A percentile compares a stretch with the other conserved stretches of the same genome.
phyloP scores from a whole-genome alignment of 768 basidiomycete genomes.

The Harrya chromipes region DNA sequence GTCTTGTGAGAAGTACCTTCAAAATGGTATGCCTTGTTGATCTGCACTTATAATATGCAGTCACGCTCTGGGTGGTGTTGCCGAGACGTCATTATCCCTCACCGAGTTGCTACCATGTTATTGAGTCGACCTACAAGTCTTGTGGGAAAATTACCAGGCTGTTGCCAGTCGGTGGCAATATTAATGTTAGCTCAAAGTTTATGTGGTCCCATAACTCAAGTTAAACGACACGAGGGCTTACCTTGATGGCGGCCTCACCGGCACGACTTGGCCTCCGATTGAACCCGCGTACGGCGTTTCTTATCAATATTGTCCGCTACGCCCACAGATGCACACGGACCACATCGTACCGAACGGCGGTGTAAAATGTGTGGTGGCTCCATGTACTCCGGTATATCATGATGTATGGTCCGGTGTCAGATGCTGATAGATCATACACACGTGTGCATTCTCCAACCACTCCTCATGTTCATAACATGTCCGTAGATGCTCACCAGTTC shows the following conservation, averaged over 20 bases:
- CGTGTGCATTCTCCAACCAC: constrained; percentile 19
- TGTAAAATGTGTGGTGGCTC: not conserved
- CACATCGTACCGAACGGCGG: not conserved
- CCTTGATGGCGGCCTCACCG: not conserved
- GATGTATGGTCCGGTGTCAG: constrained; percentile 4
- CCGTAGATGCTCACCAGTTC: constrained; percentile 10
- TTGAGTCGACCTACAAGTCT: not conserved
- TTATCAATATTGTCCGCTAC: constrained; percentile 1
- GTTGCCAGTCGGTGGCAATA: not conserved
- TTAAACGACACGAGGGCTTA: not conserved
- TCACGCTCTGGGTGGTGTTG: constrained; percentile 7
- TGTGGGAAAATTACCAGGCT: not conserved
- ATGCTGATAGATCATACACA: constrained; percentile 6
- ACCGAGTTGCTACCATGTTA: not conserved
- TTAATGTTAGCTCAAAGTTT: constrained; percentile 11
- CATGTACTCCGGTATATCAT: not conserved
- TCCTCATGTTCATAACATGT: constrained; percentile 16
- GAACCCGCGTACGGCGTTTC: not conserved
- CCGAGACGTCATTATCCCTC: not conserved
- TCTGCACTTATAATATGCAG: constrained; percentile 4
- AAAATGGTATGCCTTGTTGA: constrained; percentile 24
- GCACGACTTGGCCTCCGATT: constrained; percentile 1
- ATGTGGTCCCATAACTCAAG: not conserved
- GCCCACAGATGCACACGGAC: not conserved
- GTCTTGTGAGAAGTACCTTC: constrained; percentile 19